phyloP scores from a whole-genome alignment of 768 basidiomycete genomes.

The Kwoniella newhampshirensis region DNA sequence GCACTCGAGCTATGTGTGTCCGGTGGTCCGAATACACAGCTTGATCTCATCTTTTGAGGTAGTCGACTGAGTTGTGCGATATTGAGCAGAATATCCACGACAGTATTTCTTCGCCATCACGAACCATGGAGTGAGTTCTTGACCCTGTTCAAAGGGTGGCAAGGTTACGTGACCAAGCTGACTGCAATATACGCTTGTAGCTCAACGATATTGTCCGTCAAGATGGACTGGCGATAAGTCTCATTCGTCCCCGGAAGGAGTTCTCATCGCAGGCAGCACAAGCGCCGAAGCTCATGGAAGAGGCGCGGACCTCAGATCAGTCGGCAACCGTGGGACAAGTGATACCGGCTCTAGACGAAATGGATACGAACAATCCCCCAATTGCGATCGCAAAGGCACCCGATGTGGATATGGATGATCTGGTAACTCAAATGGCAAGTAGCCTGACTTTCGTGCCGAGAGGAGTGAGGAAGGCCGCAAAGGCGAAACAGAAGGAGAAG shows the following conservation, averaged over 20 bases:
- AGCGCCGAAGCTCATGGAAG: not conserved
- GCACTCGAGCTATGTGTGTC: not conserved
- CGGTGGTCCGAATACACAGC: not conserved
- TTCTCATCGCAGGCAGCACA: not conserved
- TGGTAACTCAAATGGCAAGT: slow-evolving; percentile 25
- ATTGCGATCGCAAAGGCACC: not conserved
- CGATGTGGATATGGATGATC: slow-evolving; percentile 41
- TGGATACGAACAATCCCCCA: not conserved
- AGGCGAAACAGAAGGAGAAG: slow-evolving; percentile 25
- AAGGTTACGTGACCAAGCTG: not conserved
- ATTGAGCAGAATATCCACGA: slow-evolving; percentile 73
- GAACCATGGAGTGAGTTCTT: slow-evolving; percentile 67
- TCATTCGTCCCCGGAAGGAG: slow-evolving; percentile 35
- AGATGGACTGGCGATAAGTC: slow-evolving; percentile 36
- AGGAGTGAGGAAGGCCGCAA: slow-evolving; percentile 32
- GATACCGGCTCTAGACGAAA: not conserved
- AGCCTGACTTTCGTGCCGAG: slow-evolving; percentile 40
- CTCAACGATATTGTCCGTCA: slow-evolving; percentile 37
- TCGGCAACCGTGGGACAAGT: not conserved
- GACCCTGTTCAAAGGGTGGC: not conserved
- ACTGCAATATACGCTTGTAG: slow-evolving; percentile 13
- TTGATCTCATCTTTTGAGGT: not conserved
- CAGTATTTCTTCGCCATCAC: slow-evolving; percentile 89
- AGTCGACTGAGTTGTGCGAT: not conserved
- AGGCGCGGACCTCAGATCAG: not conserved